Evolutionary conservation across 352 stramenopile genomes (phyloP).

Genomic region (Phytophthora uliginosa): DNA sequence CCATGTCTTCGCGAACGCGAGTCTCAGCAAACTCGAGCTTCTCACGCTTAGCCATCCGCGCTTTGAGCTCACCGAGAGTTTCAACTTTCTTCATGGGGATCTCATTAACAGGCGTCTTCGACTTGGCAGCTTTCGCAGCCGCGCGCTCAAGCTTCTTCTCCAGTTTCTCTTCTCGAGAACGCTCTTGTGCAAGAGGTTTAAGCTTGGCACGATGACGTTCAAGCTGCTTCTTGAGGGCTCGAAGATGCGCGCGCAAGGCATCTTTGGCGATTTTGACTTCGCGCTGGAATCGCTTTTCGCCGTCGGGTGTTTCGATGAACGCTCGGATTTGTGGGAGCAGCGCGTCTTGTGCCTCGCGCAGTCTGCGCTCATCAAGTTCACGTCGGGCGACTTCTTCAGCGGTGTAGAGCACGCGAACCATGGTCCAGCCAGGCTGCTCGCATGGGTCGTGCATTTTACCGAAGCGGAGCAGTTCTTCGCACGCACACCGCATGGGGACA

Average conservation of each 20-base stretch:
- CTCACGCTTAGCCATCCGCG: conserved; percentile 45
- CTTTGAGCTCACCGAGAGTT: conserved; percentile 51
- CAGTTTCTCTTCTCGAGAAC: conserved; percentile 30
- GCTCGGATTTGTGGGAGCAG: conserved; percentile 66
- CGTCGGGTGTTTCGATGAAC: conserved; percentile 67
- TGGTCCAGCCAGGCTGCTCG: conserved; percentile 64
- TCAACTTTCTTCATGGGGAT: conserved; percentile 12
- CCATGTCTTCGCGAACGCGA: conserved; percentile 46
- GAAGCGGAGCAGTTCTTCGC: conserved; percentile 69
- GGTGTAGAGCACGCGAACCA: conserved; percentile 72
- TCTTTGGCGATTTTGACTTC: conserved; percentile 65
- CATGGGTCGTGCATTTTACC: conserved; percentile 81
- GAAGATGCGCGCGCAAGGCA: conserved; percentile 48
- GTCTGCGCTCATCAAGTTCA: conserved; percentile 53
- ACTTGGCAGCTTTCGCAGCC: conserved; percentile 23
- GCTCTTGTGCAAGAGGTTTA: conserved; percentile 27
- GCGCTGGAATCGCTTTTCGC: conserved; percentile 72
- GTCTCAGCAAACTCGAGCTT: conserved; percentile 47
- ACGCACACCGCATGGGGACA: conserved; percentile 82
- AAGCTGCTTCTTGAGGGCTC: conserved; percentile 51
- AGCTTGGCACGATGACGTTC: conserved; percentile 36
- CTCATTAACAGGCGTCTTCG: conserved; percentile 9
- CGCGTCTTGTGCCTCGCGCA: conserved; percentile 55
- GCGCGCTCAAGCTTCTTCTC: conserved; percentile 33
- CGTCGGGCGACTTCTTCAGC: conserved; percentile 62